Conservation (phyloP, 176 grass and related monocot genomes). For the Avena sativa region DNA sequence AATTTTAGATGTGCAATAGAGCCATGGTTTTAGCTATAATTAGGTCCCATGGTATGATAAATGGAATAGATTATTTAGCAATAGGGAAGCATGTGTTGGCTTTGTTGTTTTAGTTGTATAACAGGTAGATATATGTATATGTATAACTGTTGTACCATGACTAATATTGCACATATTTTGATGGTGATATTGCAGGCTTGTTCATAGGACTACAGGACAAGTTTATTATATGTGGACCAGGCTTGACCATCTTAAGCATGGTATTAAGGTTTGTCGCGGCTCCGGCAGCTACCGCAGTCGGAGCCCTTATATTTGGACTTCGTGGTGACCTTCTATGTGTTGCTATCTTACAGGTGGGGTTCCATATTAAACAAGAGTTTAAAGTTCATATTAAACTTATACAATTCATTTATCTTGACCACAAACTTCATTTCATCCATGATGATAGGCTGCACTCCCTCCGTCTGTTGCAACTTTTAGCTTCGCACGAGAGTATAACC, state of each 20-base stretch:
- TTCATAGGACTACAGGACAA: slow-evolving; percentile 91
- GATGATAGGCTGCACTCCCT: slow-evolving; percentile 70
- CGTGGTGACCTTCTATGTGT: slow-evolving; percentile 65
- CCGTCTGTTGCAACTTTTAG: slow-evolving; percentile 72
- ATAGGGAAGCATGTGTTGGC: too few relatives aligned
- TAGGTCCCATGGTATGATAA: too few relatives aligned
- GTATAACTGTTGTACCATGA: too few relatives aligned
- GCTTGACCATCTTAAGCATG: slow-evolving; percentile 59
- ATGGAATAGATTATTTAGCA: too few relatives aligned
- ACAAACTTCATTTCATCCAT: background rate
- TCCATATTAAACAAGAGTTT: too few relatives aligned
- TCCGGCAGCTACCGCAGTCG: slow-evolving; percentile 46
- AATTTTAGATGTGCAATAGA: too few relatives aligned
- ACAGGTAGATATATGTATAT: too few relatives aligned
- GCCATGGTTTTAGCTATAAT: too few relatives aligned
- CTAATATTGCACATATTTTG: background rate
- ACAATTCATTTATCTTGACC: background rate
- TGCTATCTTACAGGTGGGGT: slow-evolving; percentile 66
- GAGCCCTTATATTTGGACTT: slow-evolving; percentile 53
- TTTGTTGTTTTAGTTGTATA: too few relatives aligned
- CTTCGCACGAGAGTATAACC: slow-evolving; percentile 72
- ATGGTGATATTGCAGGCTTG: slow-evolving; percentile 43
- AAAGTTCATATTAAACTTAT: background rate
- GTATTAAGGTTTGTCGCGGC: slow-evolving; percentile 64
- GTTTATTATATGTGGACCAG: slow-evolving; percentile 59